These are phyloP conservation scores for Cenchrus americanus DNA, from an alignment of 176 grass and related monocot genomes.

Conservation along the genomic window DNA sequence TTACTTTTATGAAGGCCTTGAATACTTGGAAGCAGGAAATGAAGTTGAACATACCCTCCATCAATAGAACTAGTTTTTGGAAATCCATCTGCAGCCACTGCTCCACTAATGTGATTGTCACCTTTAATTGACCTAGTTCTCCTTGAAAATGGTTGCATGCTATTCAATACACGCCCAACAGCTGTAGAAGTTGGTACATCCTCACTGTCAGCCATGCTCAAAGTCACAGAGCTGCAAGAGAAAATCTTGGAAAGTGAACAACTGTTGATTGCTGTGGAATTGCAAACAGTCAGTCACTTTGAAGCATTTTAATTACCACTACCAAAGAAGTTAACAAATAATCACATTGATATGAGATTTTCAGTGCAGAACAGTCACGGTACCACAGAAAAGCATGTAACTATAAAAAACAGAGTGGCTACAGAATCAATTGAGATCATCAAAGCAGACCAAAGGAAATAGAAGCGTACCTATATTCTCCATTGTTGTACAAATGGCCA, in stretches of 20 bases:
- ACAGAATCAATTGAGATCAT: conserved; percentile 20
- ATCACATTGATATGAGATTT: conserved; percentile 30
- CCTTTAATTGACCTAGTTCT: conserved; percentile 78
- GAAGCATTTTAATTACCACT: background rate
- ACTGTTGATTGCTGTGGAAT: conserved; percentile 32
- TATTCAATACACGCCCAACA: conserved; percentile 56
- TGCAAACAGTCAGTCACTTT: background rate
- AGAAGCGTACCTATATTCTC: conserved; percentile 70
- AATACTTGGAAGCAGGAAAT: conserved; percentile 19
- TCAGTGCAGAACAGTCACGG: conserved; percentile 10
- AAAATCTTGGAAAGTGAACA: conserved; percentile 43
- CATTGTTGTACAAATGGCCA: conserved; percentile 90
- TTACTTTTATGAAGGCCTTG: background rate
- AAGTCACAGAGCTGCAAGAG: conserved; percentile 59
- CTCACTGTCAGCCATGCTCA: conserved; percentile 69
- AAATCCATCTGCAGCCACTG: conserved; percentile 54
- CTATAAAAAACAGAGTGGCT: conserved; percentile 13
- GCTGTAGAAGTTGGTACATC: conserved; percentile 58
- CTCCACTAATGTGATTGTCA: conserved; percentile 58
- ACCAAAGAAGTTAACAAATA: conserved; percentile 37
- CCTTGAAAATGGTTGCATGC: conserved; percentile 72
- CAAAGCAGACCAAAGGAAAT: conserved; percentile 28
- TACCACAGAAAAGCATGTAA: conserved; percentile 4
- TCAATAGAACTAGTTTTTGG: conserved; percentile 70
- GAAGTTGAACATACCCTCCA: conserved; percentile 65